phyloP scores from a whole-genome alignment of 1,284 basidiomycete genomes.

The Puccinia horiana region DNA sequence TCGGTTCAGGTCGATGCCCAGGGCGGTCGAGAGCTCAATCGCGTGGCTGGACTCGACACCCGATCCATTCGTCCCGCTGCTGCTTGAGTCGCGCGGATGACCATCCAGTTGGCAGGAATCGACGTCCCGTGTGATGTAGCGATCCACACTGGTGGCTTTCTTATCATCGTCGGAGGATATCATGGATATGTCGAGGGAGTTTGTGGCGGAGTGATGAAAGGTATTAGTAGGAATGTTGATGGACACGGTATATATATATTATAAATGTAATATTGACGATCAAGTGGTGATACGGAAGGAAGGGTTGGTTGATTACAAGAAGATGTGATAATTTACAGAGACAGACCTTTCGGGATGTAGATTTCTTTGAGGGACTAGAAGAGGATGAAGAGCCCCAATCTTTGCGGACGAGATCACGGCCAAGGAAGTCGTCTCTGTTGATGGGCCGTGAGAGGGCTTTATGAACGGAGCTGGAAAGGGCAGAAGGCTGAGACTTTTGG shows the following conservation, averaged over 20 bases:
- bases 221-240: not conserved
- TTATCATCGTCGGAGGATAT: not conserved
- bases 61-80: not conserved
- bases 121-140: conserved; percentile 43
- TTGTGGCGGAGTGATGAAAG: not conserved
- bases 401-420: conserved; percentile 40
- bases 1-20: conserved; percentile 58
- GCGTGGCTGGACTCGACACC: conserved; percentile 52
- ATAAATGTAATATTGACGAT: not conserved
- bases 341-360: conserved; percentile 33
- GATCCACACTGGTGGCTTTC: conserved; percentile 42
- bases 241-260: too few species aligned
- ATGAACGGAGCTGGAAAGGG: conserved; percentile 7
- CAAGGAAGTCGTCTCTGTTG: conserved; percentile 41
- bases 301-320: not conserved
- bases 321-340: not conserved
- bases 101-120: conserved; percentile 34
- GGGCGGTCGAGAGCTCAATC: conserved; percentile 54
- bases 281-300: not conserved
- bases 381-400: conserved; percentile 41
- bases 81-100: conserved; percentile 13
- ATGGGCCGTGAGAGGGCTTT: conserved; percentile 30
- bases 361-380: conserved; percentile 28
- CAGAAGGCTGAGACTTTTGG: not conserved
- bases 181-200: not conserved